A percentile compares a stretch with the other conserved stretches of the same genome.
Conservation (phyloP, 1,284 basidiomycete genomes). For the Mycena sp. region DNA sequence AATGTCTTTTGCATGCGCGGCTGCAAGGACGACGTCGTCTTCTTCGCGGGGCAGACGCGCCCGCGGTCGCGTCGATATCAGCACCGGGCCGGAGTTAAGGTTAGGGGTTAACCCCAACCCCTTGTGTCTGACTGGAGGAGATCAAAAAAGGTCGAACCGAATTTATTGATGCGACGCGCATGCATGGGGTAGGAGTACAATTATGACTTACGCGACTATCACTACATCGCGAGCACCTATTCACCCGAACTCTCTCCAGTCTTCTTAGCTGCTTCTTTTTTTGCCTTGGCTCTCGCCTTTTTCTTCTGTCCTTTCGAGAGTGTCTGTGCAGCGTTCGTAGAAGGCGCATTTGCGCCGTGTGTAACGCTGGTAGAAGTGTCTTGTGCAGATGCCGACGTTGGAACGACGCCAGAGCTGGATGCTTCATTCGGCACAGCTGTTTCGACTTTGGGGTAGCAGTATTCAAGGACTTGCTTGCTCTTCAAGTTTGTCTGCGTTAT, state of each 20-base stretch:
- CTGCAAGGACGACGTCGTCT: too few species aligned
- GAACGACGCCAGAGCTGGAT: not conserved
- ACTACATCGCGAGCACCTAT: too few species aligned
- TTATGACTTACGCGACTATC: too few species aligned
- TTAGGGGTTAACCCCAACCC: too few species aligned
- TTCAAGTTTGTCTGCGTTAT: not conserved
- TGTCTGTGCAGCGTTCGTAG: not conserved
- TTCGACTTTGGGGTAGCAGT: not conserved
- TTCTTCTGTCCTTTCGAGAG: slow-evolving; percentile 11
- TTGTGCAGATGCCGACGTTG: not conserved
- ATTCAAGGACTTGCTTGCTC: slow-evolving; percentile 7
- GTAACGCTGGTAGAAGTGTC: not conserved
- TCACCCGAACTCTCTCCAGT: too few species aligned
- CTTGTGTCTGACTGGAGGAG: slow-evolving; percentile 3
- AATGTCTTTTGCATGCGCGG: too few species aligned
- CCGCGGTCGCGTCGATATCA: too few species aligned
- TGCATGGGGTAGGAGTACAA: too few species aligned
- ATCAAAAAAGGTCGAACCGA: too few species aligned
- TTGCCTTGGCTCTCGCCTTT: slow-evolving; percentile 7
- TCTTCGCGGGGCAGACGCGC: too few species aligned
- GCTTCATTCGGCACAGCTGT: not conserved
- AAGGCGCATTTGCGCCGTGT: not conserved
- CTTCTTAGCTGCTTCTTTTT: not conserved
- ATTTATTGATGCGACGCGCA: too few species aligned
- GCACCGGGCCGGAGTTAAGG: too few species aligned